Conservation (phyloP, 495 filamentous ascomycete species). For the Annulohypoxylon maeteangense region DNA sequence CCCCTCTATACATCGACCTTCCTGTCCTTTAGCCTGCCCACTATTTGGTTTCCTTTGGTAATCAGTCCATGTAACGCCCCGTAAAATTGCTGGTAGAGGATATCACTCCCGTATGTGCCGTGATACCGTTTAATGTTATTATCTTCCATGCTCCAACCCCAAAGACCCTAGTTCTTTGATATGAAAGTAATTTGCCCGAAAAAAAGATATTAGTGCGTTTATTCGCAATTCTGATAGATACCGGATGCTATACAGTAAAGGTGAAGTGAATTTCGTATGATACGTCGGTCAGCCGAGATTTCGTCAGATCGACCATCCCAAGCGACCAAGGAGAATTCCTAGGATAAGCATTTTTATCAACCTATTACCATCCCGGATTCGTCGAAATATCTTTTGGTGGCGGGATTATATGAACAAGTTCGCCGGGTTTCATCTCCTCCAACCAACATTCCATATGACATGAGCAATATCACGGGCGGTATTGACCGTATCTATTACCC, state of each 20-base stretch:
- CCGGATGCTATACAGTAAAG: slow-evolving; percentile 19
- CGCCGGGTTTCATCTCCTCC: slow-evolving; percentile 69
- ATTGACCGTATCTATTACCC: slow-evolving; percentile 93
- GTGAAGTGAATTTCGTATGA: slow-evolving; percentile 3
- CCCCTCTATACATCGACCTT: slow-evolving; percentile 24
- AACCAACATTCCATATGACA: slow-evolving; percentile 98
- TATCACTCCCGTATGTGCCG: slow-evolving; percentile 30
- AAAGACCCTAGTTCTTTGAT: slow-evolving; percentile 5
- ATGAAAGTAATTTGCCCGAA: slow-evolving; percentile 21
- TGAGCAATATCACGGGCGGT: slow-evolving; percentile 95
- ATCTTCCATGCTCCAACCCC: slow-evolving; percentile 21
- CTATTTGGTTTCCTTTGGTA: slow-evolving; percentile 25
- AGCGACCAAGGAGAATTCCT: neutral
- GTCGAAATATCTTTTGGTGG: neutral
- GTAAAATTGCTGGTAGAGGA: slow-evolving; percentile 20
- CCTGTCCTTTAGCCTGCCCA: slow-evolving; percentile 15
- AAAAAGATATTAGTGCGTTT: slow-evolving; percentile 21
- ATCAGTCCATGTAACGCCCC: slow-evolving; percentile 29
- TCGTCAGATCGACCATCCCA: neutral
- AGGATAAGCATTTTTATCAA: neutral
- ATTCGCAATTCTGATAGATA: slow-evolving; percentile 11
- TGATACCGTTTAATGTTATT: slow-evolving; percentile 29
- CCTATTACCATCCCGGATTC: neutral
- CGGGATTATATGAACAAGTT: neutral
- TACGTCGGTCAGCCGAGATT: slow-evolving; percentile 12